phyloP scores from a whole-genome alignment of 2,329 filamentous ascomycete genomes.

The Xylariaceae sp. region DNA sequence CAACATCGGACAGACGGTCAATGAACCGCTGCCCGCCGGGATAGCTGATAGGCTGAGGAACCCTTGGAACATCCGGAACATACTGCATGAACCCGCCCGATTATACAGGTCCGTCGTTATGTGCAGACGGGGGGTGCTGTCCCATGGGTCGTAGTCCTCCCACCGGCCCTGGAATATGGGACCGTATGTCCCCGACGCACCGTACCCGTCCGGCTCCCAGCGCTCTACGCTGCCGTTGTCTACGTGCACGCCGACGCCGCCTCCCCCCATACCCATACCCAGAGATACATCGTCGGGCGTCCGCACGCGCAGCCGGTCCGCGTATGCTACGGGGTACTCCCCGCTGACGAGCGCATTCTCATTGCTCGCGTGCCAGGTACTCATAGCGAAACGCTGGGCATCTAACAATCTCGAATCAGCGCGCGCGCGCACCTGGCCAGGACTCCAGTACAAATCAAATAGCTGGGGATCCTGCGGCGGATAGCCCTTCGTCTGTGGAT shows the following conservation, averaged over 20 bases:
- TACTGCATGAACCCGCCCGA: slow-evolving; percentile 79
- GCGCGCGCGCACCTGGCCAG: slow-evolving; percentile 70
- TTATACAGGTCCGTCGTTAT: slow-evolving; percentile 80
- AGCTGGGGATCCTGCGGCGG: slow-evolving; percentile 70
- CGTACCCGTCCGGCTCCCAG: slow-evolving; percentile 76
- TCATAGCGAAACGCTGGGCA: slow-evolving; percentile 68
- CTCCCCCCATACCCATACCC: background rate
- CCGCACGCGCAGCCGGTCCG: slow-evolving; percentile 74
- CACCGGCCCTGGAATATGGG: slow-evolving; percentile 76
- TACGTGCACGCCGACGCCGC: slow-evolving; percentile 71
- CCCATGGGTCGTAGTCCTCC: slow-evolving; percentile 85
- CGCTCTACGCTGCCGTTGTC: slow-evolving; percentile 79
- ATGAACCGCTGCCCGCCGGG: slow-evolving; percentile 74
- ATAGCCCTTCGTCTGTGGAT: slow-evolving; percentile 66
- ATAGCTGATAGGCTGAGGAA: slow-evolving; percentile 82
- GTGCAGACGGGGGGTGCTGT: slow-evolving; percentile 70
- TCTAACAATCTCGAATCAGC: slow-evolving; percentile 67
- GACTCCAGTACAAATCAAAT: slow-evolving; percentile 78
- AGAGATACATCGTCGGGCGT: slow-evolving; percentile 73
- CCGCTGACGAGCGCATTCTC: slow-evolving; percentile 55
- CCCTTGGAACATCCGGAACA: slow-evolving; percentile 90
- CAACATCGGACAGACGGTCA: slow-evolving; percentile 81
- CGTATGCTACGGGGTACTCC: slow-evolving; percentile 68
- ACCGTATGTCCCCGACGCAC: slow-evolving; percentile 71
- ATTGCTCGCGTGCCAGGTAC: slow-evolving; percentile 64